Evolutionary conservation across 371 early-diverging fungal genomes (phyloP).

Genomic region (Phascolomyces articulosus): DNA sequence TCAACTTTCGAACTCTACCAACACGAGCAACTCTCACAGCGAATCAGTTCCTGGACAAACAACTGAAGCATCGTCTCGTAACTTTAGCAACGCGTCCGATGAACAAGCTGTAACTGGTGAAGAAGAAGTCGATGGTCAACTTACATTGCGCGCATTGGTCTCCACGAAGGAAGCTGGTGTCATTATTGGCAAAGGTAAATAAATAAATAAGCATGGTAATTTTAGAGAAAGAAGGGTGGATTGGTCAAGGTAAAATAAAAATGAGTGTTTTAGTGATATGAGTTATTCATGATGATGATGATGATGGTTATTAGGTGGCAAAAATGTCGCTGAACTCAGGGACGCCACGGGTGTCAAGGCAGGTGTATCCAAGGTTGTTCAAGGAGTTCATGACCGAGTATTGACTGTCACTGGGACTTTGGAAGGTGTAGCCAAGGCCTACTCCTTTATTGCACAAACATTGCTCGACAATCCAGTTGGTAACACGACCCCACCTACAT

Average conservation of each 20-base stretch:
- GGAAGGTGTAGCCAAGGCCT: slow-evolving; percentile 68
- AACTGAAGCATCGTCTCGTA: not conserved
- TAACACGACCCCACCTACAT: slow-evolving; percentile 34
- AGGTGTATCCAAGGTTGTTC: slow-evolving; percentile 85
- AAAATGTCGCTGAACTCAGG: slow-evolving; percentile 83
- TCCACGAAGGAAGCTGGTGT: slow-evolving; percentile 93
- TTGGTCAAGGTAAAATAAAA: too few species aligned
- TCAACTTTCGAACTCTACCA: slow-evolving; percentile 1
- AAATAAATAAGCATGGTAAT: too few species aligned
- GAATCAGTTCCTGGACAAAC: slow-evolving; percentile 4
- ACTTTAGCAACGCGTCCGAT: slow-evolving; percentile 6
- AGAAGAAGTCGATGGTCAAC: slow-evolving; percentile 23
- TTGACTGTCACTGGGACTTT: slow-evolving; percentile 82
- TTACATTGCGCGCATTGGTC: slow-evolving; percentile 87
- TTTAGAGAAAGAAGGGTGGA: not conserved
- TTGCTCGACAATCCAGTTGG: slow-evolving; percentile 70
- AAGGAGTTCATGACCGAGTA: slow-evolving; percentile 84
- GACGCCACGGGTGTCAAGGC: slow-evolving; percentile 83
- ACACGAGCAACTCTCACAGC: not conserved
- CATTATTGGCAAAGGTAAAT: slow-evolving; percentile 82
- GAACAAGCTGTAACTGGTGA: slow-evolving; percentile 11
- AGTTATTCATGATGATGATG: too few species aligned
- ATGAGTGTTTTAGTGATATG: too few species aligned
- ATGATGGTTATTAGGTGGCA: too few species aligned
- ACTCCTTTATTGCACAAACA: slow-evolving; percentile 72